Evolutionary conservation across 495 filamentous ascomycete species (phyloP).

Genomic region (Aspergillus steynii): DNA sequence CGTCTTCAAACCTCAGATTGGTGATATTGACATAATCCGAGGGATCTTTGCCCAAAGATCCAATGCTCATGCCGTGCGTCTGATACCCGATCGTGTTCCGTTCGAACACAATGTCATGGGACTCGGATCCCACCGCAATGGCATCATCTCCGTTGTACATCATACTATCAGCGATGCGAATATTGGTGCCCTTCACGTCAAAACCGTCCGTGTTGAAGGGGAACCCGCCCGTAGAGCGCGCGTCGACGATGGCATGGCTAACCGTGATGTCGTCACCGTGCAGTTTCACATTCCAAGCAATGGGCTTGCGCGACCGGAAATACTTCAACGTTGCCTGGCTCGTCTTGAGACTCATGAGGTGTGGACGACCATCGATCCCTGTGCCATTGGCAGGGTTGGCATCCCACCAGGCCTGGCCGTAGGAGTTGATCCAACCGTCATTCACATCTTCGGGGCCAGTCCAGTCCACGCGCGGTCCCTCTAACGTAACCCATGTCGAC

Average conservation of each 20-base stretch:
- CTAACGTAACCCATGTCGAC: constrained; percentile 35
- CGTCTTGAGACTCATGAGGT: constrained; percentile 41
- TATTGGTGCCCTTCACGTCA: constrained; percentile 38
- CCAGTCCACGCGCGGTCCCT: constrained; percentile 36
- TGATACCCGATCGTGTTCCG: constrained; percentile 41
- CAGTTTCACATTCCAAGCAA: constrained; percentile 44
- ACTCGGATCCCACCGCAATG: constrained; percentile 38
- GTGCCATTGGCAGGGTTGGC: constrained; percentile 37
- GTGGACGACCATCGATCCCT: constrained; percentile 36
- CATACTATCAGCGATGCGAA: constrained; percentile 36
- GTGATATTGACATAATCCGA: constrained; percentile 33
- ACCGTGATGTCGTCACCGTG: constrained; percentile 38
- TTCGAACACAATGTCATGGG: constrained; percentile 38
- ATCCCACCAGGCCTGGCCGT: constrained; percentile 49
- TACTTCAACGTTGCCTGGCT: constrained; percentile 33
- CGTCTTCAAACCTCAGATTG: constrained; percentile 40
- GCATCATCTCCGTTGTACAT: constrained; percentile 49
- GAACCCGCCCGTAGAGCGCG: constrained; percentile 39
- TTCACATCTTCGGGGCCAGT: constrained; percentile 31
- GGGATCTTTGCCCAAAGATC: constrained; percentile 37
- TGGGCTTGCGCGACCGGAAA: constrained; percentile 45
- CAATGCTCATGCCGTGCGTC: constrained; percentile 45
- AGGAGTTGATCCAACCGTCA: constrained; percentile 46
- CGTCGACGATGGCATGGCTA: constrained; percentile 41
- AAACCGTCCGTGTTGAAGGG: constrained; percentile 49